These are phyloP conservation scores for Mucor indicus DNA, from an alignment of 371 early-diverging fungal species.

Conservation along the genomic window DNA sequence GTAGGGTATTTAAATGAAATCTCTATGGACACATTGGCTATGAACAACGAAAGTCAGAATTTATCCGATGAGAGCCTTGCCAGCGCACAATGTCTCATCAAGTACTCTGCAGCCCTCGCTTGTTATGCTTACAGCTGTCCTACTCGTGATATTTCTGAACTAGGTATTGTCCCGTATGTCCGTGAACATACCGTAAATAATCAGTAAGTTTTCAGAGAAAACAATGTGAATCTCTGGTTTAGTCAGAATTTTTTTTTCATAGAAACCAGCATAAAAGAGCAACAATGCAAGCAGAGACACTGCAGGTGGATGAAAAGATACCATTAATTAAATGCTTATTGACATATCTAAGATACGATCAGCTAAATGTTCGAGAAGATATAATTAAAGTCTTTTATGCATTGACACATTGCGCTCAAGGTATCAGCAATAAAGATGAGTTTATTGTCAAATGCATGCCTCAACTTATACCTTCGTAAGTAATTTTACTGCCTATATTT, in stretches of 20 bases:
- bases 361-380: constrained; percentile 34
- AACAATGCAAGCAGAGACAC: constrained; percentile 23
- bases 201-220: constrained; percentile 35
- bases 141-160: constrained; percentile 28
- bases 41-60: constrained; percentile 17
- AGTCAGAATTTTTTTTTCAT: too few relatives aligned
- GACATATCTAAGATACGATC: constrained; percentile 28
- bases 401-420: constrained; percentile 36
- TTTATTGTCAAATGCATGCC: constrained; percentile 33
- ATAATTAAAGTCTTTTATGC: constrained; percentile 44
- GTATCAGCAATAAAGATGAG: constrained; percentile 32
- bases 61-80: constrained; percentile 19
- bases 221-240: too few relatives aligned
- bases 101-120: constrained; percentile 35
- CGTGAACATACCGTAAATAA: constrained; percentile 24
- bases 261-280: too few relatives aligned
- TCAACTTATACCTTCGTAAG: constrained; percentile 39
- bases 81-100: constrained; percentile 32
- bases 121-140: constrained; percentile 46
- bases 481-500: constrained; percentile 1
- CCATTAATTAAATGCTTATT: constrained; percentile 36
- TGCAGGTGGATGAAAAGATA: constrained; percentile 16
- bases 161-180: constrained; percentile 37
- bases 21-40: constrained; percentile 20
- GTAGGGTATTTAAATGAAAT: constrained; percentile 41